phyloP scores from a whole-genome alignment of 164 flowering plant genomes.

The Santalum album region DNA sequence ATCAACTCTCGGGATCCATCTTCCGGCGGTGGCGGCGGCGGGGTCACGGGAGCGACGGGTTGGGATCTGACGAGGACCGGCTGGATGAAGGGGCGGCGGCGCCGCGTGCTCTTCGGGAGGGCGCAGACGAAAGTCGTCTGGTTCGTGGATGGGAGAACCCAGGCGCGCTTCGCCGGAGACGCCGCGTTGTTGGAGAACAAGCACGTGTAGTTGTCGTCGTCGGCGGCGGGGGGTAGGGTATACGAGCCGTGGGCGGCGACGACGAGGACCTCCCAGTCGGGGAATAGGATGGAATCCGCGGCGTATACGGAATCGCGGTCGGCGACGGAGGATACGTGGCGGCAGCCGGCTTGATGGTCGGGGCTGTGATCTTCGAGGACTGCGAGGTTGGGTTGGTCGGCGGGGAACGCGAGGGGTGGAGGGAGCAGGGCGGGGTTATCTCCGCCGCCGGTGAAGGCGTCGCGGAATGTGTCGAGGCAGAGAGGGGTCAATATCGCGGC shows the following conservation, averaged over 20 bases:
- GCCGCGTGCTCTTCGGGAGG: conserved; percentile 37
- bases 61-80: conserved; percentile 27
- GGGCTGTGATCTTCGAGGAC: conserved; percentile 3
- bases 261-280: conserved; percentile 68
- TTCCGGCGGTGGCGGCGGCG: conserved; percentile 7
- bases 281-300: conserved; percentile 46
- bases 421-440: not conserved
- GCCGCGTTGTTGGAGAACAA: conserved; percentile 41
- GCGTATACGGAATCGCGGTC: not conserved
- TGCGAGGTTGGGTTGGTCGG: conserved; percentile 2
- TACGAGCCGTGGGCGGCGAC: conserved; percentile 17
- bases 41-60: not conserved
- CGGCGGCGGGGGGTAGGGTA: not conserved
- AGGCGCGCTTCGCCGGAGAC: conserved; percentile 45
- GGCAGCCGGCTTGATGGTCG: conserved; percentile 1
- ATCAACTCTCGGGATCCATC: conserved; percentile 15
- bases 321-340: conserved; percentile 9
- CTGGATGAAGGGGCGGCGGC: conserved; percentile 26
- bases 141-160: conserved; percentile 25
- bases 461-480: not conserved
- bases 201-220: conserved; percentile 24
- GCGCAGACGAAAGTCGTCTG: conserved; percentile 39
- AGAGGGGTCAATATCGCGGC: not conserved
- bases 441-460: not conserved
- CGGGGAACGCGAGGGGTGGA: not conserved